A percentile compares a stretch with the other conserved stretches of the same genome.
phyloP scores from a whole-genome alignment of 495 filamentous ascomycete species.

The Xylaria nigripes region DNA sequence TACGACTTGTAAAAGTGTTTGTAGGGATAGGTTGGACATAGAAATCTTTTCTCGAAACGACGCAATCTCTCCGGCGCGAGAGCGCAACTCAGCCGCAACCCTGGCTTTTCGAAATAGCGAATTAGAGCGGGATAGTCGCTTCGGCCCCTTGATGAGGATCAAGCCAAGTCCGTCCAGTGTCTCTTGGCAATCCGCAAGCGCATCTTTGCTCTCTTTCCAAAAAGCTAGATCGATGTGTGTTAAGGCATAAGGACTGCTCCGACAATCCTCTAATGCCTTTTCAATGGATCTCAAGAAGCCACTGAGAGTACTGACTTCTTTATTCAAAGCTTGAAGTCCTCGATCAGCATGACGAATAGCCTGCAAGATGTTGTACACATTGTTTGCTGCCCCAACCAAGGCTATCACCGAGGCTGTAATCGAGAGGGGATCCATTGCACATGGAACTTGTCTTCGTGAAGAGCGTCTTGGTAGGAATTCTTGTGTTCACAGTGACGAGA shows the following conservation, averaged over 20 bases:
- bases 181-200: conserved; percentile 9
- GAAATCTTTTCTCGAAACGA: conserved; percentile 14
- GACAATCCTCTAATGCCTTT: conserved; percentile 9
- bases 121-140: conserved; percentile 7
- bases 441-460: neutral
- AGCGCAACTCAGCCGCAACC: conserved; percentile 7
- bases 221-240: conserved; percentile 10
- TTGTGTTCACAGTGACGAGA: no score
- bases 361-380: conserved; percentile 5
- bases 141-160: conserved; percentile 6
- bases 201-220: conserved; percentile 12
- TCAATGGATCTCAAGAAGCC: conserved; percentile 11
- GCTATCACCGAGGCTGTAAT: conserved; percentile 17
- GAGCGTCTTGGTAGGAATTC: neutral
- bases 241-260: conserved; percentile 8
- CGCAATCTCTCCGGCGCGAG: conserved; percentile 7
- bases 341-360: conserved; percentile 8
- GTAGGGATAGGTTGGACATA: conserved; percentile 12
- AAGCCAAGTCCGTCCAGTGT: conserved; percentile 4
- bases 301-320: conserved; percentile 8
- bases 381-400: conserved; percentile 13
- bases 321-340: conserved; percentile 1
- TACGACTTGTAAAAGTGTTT: conserved; percentile 13
- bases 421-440: conserved; percentile 18
- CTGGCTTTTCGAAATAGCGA: conserved; percentile 9